A percentile compares a stretch with the other conserved stretches of the same genome.
Conservation (phyloP, 805 yeast species). For the Barnettozyma sucrosica region DNA sequence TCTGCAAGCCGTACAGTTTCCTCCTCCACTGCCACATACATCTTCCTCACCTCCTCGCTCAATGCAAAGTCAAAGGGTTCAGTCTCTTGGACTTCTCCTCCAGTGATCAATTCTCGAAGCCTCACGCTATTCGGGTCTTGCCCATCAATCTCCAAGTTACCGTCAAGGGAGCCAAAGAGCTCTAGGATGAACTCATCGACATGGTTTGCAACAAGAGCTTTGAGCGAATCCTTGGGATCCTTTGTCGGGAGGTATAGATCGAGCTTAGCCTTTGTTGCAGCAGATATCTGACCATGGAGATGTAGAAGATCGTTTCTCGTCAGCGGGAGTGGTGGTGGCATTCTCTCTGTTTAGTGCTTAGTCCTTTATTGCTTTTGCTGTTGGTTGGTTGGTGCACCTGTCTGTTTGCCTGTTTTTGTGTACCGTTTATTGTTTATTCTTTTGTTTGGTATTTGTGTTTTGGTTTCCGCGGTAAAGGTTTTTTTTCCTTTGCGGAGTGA, state of each 20-base stretch:
- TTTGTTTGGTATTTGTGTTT: background rate
- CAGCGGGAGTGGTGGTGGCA: conserved; percentile 26
- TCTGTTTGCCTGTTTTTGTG: too few species aligned
- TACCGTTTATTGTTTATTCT: too few species aligned
- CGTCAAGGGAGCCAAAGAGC: conserved; percentile 51
- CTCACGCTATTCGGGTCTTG: conserved; percentile 20
- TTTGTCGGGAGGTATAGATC: conserved; percentile 41
- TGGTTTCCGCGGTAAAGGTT: background rate
- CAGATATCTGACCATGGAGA: conserved; percentile 39
- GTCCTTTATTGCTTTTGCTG: conserved; percentile 5
- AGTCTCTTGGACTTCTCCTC: conserved; percentile 29
- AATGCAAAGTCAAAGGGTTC: conserved; percentile 69
- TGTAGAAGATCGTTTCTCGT: conserved; percentile 47
- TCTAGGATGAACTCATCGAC: conserved; percentile 43
- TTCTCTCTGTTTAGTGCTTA: conserved; percentile 34
- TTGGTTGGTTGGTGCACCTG: too few species aligned
- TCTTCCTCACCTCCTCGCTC: conserved; percentile 50
- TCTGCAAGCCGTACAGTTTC: conserved; percentile 52
- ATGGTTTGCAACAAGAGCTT: conserved; percentile 35
- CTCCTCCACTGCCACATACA: conserved; percentile 56
- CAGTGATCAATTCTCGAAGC: conserved; percentile 2
- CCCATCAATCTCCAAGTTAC: conserved; percentile 57
- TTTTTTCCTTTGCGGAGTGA: background rate
- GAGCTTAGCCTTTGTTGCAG: conserved; percentile 39
- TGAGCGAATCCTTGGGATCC: conserved; percentile 39